Evolutionary conservation across 305 asterid species (phyloP).

Genomic region (Coffea humblotiana): DNA sequence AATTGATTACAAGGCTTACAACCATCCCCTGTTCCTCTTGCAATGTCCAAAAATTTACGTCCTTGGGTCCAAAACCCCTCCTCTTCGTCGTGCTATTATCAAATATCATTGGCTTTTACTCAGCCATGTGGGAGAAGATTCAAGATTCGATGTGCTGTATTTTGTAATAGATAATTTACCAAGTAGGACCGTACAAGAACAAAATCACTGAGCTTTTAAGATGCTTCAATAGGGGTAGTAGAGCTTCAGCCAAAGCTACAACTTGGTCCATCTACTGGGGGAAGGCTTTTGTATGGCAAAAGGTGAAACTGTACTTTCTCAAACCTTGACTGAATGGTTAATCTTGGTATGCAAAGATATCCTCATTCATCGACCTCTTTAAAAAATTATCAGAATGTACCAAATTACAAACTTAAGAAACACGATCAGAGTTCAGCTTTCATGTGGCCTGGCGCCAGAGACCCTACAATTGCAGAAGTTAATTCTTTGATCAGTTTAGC

Average conservation of each 20-base stretch:
- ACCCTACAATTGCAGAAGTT: constrained; percentile 8
- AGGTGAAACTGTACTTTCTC: neutral
- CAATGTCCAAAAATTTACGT: constrained; percentile 14
- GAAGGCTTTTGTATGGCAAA: neutral
- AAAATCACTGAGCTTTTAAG: neutral
- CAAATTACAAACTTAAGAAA: neutral
- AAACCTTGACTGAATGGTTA: neutral
- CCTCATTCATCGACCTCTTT: neutral
- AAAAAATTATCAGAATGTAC: neutral
- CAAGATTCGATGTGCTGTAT: neutral
- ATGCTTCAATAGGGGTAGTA: neutral
- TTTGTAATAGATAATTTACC: neutral
- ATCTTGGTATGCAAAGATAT: neutral
- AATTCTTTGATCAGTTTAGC: constrained; percentile 7
- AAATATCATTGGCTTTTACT: neutral
- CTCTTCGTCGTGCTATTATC: neutral
- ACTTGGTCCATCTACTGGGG: neutral
- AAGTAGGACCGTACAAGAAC: constrained; percentile 5
- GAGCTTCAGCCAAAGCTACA: neutral
- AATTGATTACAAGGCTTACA: neutral
- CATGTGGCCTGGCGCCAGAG: constrained; percentile 23
- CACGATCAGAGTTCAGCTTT: constrained; percentile 21
- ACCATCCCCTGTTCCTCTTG: constrained; percentile 15
- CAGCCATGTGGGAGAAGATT: neutral
- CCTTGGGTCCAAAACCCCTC: neutral